A percentile compares a stretch with the other conserved stretches of the same genome.
Conservation (phyloP, 129 eudicot genomes). For the Flaveria linearis region DNA sequence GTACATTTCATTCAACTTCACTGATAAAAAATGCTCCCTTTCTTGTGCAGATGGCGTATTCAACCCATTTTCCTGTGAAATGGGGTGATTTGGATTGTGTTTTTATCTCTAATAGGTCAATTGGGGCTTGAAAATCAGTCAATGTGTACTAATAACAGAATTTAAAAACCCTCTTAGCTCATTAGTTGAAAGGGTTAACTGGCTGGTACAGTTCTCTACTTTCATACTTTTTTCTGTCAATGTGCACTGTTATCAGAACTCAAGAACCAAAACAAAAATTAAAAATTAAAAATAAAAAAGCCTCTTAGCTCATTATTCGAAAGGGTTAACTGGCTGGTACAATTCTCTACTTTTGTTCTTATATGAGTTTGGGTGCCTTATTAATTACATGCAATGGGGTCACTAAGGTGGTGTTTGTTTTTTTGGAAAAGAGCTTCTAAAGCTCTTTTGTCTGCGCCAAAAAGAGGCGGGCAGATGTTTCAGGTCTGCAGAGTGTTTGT, state of each 20-base stretch:
- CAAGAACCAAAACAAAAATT: too few species aligned
- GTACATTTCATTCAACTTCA: slow-evolving; percentile 13
- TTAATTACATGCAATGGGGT: background rate
- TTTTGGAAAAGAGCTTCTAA: too few species aligned
- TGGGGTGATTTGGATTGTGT: background rate
- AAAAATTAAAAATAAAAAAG: background rate
- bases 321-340: background rate
- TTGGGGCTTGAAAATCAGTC: background rate
- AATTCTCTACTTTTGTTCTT: background rate
- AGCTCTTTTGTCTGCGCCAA: too few species aligned
- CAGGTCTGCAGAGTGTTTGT: too few species aligned
- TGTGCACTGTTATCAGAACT: background rate
- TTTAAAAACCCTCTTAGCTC: too few species aligned
- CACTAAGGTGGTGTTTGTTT: too few species aligned
- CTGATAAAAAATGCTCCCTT: background rate
- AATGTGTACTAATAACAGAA: too few species aligned
- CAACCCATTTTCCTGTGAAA: background rate
- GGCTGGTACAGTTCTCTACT: too few species aligned
- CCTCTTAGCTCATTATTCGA: background rate
- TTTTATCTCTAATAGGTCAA: background rate
- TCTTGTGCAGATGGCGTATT: background rate
- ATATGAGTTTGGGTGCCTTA: background rate
- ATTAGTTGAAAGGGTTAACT: too few species aligned
- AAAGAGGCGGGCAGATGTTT: too few species aligned
- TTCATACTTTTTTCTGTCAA: background rate